These are phyloP conservation scores for Borealophlyctis nickersoniae DNA, from an alignment of 192 early-diverging fungal species.

Conservation along the genomic window DNA sequence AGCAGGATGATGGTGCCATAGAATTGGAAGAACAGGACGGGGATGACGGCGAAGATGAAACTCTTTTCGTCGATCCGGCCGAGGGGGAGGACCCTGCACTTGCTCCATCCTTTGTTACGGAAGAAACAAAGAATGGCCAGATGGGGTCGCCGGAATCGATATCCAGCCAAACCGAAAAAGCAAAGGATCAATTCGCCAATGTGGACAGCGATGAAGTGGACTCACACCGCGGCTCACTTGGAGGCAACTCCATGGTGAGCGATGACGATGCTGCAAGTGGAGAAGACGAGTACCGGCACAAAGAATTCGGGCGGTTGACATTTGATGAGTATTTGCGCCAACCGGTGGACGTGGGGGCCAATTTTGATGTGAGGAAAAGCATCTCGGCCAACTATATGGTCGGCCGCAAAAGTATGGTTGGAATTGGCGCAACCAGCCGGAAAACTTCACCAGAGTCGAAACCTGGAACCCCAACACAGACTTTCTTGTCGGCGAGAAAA, in stretches of 20 bases:
- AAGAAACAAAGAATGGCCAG: constrained; percentile 11
- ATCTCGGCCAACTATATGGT: constrained; percentile 31
- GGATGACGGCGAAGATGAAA: constrained; percentile 18
- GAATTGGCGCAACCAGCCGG: too few species aligned
- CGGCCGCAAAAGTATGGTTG: too few species aligned
- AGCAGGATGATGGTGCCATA: not conserved
- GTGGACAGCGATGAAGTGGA: not conserved
- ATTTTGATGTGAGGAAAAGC: constrained; percentile 30
- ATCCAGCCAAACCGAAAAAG: constrained; percentile 1
- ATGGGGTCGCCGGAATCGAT: constrained; percentile 7
- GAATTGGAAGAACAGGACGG: constrained; percentile 24
- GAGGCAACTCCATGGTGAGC: constrained; percentile 12
- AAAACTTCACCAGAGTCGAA: too few species aligned
- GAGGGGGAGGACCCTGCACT: constrained; percentile 4
- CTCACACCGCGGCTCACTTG: not conserved
- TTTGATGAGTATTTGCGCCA: constrained; percentile 35
- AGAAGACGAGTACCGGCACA: not conserved
- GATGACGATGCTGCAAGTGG: constrained; percentile 6
- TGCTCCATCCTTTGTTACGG: constrained; percentile 3
- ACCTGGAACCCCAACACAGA: too few species aligned
- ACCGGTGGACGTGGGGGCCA: constrained; percentile 21
- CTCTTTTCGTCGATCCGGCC: too few species aligned
- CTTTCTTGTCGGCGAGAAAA: too few species aligned
- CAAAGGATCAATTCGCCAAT: constrained; percentile 12
- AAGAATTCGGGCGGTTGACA: constrained; percentile 16